phyloP scores from a whole-genome alignment of 179 eudicot genomes.

The Gypsophila paniculata region DNA sequence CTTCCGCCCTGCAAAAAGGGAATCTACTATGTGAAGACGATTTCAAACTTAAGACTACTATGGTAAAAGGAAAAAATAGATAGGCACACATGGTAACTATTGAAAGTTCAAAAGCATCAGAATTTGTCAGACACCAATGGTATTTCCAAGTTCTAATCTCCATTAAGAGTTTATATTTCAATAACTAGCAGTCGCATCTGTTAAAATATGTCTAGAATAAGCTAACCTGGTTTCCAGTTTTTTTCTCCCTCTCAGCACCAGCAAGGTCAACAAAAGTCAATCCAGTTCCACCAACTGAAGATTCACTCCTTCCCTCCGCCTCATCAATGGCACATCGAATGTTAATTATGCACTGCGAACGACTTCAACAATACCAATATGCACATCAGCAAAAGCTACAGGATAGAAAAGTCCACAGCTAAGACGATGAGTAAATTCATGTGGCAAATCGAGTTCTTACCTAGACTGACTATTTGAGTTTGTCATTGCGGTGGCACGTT shows the following conservation, averaged over 20 bases:
- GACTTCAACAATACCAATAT: conserved; percentile 39
- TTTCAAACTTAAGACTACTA: background rate
- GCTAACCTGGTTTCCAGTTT: conserved; percentile 88
- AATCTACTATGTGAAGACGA: conserved; percentile 4
- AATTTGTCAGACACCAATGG: background rate
- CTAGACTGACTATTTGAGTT: conserved; percentile 86
- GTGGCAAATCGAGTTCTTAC: conserved; percentile 30
- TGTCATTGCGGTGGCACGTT: conserved; percentile 77
- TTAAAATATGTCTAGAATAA: background rate
- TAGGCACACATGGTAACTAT: background rate
- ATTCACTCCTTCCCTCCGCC: conserved; percentile 33
- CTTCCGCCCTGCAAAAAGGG: conserved; percentile 65
- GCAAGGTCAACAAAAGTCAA: conserved; percentile 96
- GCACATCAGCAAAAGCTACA: conserved; percentile 14
- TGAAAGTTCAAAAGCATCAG: background rate
- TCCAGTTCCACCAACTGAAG: conserved; percentile 28
- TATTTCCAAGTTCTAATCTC: background rate
- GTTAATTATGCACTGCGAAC: conserved; percentile 92
- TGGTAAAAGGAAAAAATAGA: background rate
- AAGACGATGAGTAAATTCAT: background rate
- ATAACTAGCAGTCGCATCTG: background rate
- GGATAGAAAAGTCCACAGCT: background rate
- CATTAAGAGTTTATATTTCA: background rate
- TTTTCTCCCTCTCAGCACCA: conserved; percentile 93
- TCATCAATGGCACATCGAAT: conserved; percentile 44